Conservation (phyloP, 1,284 basidiomycete species). For the Boletus sp. region DNA sequence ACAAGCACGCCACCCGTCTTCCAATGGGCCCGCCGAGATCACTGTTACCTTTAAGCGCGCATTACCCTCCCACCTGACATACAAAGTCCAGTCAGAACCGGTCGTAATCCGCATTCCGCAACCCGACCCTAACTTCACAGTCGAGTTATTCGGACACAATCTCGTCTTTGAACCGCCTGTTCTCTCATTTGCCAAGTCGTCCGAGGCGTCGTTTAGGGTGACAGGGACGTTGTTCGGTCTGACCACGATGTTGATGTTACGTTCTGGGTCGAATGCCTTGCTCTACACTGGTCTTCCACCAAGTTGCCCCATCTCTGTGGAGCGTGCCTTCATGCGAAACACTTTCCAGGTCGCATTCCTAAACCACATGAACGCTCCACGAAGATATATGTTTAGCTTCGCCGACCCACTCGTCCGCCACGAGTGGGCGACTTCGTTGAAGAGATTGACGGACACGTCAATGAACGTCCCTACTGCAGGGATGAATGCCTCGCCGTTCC, state of each 20-base stretch:
- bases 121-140: conserved; percentile 71
- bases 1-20: conserved; percentile 58
- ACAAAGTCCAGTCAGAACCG: conserved; percentile 80
- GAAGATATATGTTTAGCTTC: conserved; percentile 92
- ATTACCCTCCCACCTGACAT: conserved; percentile 74
- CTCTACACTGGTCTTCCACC: conserved; percentile 77
- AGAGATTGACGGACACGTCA: conserved; percentile 56
- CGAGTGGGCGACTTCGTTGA: conserved; percentile 71
- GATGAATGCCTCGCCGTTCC: conserved; percentile 33
- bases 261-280: conserved; percentile 75
- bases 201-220: conserved; percentile 83
- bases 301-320: conserved; percentile 72
- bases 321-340: conserved; percentile 90
- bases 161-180: conserved; percentile 81
- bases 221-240: conserved; percentile 78
- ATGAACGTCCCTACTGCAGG: conserved; percentile 37
- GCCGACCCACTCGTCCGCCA: conserved; percentile 69
- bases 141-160: conserved; percentile 82
- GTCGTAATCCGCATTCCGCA: conserved; percentile 81
- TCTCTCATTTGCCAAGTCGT: conserved; percentile 71
- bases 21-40: conserved; percentile 43
- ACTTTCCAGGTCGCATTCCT: conserved; percentile 88
- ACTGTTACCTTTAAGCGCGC: conserved; percentile 67
- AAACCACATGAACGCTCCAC: conserved; percentile 63
- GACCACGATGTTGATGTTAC: conserved; percentile 76